Evolutionary conservation across 2,329 filamentous ascomycete species (phyloP), one percentile per base, ranked within the genome.

Genomic region (Neophaeococcomyces mojaviensis): DNA sequence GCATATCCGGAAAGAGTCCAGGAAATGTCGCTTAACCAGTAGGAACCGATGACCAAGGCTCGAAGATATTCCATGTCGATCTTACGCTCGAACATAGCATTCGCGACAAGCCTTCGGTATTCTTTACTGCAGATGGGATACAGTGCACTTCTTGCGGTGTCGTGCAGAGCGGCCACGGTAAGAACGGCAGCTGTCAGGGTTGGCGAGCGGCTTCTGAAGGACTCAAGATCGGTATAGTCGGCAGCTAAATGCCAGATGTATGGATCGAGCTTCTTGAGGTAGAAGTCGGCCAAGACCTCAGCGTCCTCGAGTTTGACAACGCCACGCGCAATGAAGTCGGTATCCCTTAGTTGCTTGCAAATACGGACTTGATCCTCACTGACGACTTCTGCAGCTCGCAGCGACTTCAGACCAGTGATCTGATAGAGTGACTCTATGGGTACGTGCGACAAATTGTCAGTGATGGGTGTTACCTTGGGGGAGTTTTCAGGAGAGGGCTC

Each of bases 1-100:
- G 67, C 67, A 52, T 68, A 65, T 2, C 66, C 66, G n/a, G 62
- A 65, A 3, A 71, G 54, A 2, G 64, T 69, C 61, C 67, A 68
- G 1, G 67, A 69, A 13, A 76, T 68, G 55, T 78, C 73, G 18
- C 71, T 70, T 7, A 78, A 65, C 74, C 74, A 78, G 52, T 76
- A 77, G 4, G 73, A 70, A 6, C 69, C 74, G 35, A 77, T 72
- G 49, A 73, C 76, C 39, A 78, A 59, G 2, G 72, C 74, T 26
- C 72, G 68, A 43, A 78, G 62, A 52, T 72, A 70, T 50, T 77
- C 72, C 45, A 71, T 58, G 32, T 71, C 70, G 42, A 74, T 68
- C 34, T 72, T 70, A 32, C 70, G 65, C 47, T 70, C 70, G 39
- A 77, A 69, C 68, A 77, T 73, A 2, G 72, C 70, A 35, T 69